A percentile compares a stretch with the other conserved stretches of the same genome.
These are phyloP conservation scores for Volvox africanus DNA, from an alignment of 139 green algal species.

Conservation along the genomic window DNA sequence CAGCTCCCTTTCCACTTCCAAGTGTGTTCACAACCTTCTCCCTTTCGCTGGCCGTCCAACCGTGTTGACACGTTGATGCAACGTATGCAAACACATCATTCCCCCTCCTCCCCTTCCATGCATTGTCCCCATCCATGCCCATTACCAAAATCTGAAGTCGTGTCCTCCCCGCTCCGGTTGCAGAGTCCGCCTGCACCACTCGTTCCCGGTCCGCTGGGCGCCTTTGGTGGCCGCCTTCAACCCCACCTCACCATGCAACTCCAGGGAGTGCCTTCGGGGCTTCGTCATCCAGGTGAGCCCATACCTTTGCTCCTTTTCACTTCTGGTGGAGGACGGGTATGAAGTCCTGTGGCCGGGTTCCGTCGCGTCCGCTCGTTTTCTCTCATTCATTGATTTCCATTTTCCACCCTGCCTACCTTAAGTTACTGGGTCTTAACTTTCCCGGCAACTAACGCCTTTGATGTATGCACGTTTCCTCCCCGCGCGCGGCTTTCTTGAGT, in stretches of 20 bases:
- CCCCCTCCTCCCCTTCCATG: not conserved
- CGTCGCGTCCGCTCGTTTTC: not conserved
- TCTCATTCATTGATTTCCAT: not conserved
- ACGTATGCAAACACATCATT: not conserved
- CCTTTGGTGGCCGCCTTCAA: not conserved
- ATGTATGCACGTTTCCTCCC: not conserved
- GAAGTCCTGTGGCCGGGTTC: not conserved
- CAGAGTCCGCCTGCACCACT: not conserved
- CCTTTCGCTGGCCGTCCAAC: not conserved
- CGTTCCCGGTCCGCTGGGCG: not conserved
- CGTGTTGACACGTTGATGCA: not conserved
- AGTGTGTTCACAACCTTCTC: not conserved
- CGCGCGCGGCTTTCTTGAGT: not conserved
- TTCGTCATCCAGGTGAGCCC: constrained; percentile 29
- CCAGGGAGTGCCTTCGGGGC: not conserved
- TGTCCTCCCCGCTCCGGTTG: not conserved
- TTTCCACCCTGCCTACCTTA: not conserved
- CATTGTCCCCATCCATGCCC: not conserved
- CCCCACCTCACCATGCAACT: not conserved
- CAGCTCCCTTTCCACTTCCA: too few species aligned
- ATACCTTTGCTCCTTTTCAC: not conserved
- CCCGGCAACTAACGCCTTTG: not conserved
- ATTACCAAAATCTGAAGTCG: not conserved
- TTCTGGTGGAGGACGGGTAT: not conserved
- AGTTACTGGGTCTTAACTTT: not conserved